Evolutionary conservation across 2,329 filamentous ascomycete genomes (phyloP).

Genomic region (Penicillium brasilianum): DNA sequence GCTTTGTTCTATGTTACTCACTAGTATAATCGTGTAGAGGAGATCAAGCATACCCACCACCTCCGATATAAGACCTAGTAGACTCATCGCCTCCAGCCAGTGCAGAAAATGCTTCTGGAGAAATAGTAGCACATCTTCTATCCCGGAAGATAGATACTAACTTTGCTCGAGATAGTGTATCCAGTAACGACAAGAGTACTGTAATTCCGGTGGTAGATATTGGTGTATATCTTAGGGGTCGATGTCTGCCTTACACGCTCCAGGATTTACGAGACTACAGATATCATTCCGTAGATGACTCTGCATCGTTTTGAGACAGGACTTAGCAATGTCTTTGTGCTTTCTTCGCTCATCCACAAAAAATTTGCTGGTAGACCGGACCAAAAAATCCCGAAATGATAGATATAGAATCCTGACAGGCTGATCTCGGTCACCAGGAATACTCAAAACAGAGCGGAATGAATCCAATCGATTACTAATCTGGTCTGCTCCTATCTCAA

Average conservation of each 20-base stretch:
- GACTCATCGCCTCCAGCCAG: conserved; percentile 35
- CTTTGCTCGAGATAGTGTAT: conserved; percentile 28
- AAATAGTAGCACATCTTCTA: conserved; percentile 21
- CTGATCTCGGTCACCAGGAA: conserved; percentile 20
- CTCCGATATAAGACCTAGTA: conserved; percentile 28
- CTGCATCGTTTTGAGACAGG: too few species aligned
- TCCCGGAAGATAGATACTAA: neutral
- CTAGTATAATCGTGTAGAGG: conserved; percentile 18
- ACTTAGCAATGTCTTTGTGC: too few species aligned
- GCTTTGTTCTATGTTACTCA: conserved; percentile 13
- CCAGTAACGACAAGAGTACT: conserved; percentile 38
- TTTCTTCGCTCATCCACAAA: too few species aligned
- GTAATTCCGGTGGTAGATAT: conserved; percentile 26
- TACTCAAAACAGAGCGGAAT: conserved; percentile 25
- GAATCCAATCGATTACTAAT: conserved; percentile 23
- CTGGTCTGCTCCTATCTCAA: neutral
- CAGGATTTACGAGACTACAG: too few species aligned
- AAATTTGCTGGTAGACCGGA: too few species aligned
- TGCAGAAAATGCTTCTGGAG: conserved; percentile 31
- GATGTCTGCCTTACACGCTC: neutral
- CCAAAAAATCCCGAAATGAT: too few species aligned
- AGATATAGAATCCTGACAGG: conserved; percentile 15
- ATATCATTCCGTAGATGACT: too few species aligned
- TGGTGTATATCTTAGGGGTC: conserved; percentile 18
- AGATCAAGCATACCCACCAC: conserved; percentile 22